Percentiles rank a stretch among this genome's conserved stretches.
Evolutionary conservation across 441 rosid species (phyloP).

Genomic region (Gossypium laxum): DNA sequence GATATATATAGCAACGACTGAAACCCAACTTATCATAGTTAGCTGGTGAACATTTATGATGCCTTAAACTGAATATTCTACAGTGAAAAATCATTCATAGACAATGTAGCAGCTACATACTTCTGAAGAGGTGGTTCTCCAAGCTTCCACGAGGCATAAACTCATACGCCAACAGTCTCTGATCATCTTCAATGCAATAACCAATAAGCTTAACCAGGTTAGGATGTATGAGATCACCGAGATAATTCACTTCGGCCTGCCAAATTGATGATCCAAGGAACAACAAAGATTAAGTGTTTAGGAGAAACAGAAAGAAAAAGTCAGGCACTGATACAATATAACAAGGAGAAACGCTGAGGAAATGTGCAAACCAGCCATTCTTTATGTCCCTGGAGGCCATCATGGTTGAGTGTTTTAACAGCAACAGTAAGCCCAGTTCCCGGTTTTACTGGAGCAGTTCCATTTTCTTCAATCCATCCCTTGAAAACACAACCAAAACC

Average conservation of each 20-base stretch:
- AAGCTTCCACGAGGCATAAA: conserved; percentile 96
- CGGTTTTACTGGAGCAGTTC: conserved; percentile 94
- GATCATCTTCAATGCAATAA: conserved; percentile 94
- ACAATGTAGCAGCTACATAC: conserved; percentile 30
- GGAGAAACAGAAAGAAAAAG: conserved; percentile 1
- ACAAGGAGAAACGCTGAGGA: background rate
- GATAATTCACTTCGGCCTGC: conserved; percentile 91
- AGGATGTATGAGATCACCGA: conserved; percentile 79
- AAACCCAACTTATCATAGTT: background rate
- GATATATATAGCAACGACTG: background rate
- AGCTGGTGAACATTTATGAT: background rate
- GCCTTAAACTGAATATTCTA: background rate
- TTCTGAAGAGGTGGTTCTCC: conserved; percentile 92
- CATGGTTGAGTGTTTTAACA: conserved; percentile 88
- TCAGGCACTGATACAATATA: background rate
- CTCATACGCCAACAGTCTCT: conserved; percentile 81
- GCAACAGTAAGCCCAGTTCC: conserved; percentile 97
- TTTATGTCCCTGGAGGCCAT: conserved; percentile 95
- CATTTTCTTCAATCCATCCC: conserved; percentile 97
- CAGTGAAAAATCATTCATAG: conserved; percentile 2
- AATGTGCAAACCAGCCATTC: conserved; percentile 79
- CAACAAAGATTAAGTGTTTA: conserved; percentile 11
- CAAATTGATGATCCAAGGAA: conserved; percentile 18
- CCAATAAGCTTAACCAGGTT: conserved; percentile 90
- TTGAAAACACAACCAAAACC: conserved; percentile 96